Evolutionary conservation across 1,139 yeast species (phyloP).

Genomic region (Pichia sp.): DNA sequence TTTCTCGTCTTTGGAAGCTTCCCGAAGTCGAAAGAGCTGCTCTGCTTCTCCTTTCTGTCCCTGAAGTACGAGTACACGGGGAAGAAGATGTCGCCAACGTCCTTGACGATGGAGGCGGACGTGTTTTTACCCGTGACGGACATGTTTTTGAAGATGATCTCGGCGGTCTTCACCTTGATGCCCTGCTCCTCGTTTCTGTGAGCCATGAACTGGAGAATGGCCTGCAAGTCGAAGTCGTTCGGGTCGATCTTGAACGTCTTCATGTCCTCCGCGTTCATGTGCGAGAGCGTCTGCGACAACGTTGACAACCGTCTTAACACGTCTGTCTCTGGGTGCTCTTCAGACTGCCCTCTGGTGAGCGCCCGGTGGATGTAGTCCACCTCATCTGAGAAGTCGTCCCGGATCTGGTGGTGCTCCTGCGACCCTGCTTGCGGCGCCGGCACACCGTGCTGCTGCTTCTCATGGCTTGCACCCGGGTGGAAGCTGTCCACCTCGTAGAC

Average conservation of each 20-base stretch:
- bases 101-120: constrained; percentile 43
- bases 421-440: background rate
- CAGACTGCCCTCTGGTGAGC: constrained; percentile 1
- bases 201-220: constrained; percentile 31
- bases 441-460: background rate
- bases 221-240: constrained; percentile 34
- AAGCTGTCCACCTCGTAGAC: constrained; percentile 2
- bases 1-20: constrained; percentile 32
- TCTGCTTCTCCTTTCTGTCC: constrained; percentile 18
- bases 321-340: constrained; percentile 15
- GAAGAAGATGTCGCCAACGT: constrained; percentile 43
- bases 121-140: constrained; percentile 47
- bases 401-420: background rate
- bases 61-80: constrained; percentile 33
- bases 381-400: constrained; percentile 3
- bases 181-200: constrained; percentile 40
- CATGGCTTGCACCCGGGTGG: constrained; percentile 2
- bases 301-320: constrained; percentile 29
- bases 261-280: constrained; percentile 27
- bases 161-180: constrained; percentile 42
- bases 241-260: constrained; percentile 23
- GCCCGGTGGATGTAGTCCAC: constrained; percentile 7
- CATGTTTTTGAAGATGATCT: constrained; percentile 45
- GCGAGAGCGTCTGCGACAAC: constrained; percentile 26
- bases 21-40: constrained; percentile 16